These are phyloP conservation scores for Komagataella populi DNA, from an alignment of 805 yeast species.

Conservation along the genomic window DNA sequence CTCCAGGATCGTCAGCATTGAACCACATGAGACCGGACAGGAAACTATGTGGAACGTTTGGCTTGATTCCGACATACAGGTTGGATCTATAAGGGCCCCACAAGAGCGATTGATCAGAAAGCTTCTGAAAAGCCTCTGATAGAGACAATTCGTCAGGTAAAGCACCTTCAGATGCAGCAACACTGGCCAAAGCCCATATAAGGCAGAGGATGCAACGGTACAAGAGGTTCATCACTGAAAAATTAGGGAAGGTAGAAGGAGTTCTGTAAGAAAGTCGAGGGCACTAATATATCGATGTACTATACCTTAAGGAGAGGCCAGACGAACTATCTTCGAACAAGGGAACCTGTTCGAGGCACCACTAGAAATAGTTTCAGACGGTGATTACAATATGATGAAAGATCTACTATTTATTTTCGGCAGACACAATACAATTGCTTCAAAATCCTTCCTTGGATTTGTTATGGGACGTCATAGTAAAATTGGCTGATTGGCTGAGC, in stretches of 20 bases:
- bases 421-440: neutral
- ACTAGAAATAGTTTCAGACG: neutral
- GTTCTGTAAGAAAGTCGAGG: neutral
- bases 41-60: conserved; percentile 65
- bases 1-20: conserved; percentile 42
- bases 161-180: neutral
- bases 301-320: neutral
- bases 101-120: conserved; percentile 35
- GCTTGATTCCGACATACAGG: conserved; percentile 74
- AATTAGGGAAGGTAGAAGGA: neutral
- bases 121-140: conserved; percentile 7
- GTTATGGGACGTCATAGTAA: neutral
- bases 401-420: neutral
- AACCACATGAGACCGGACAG: conserved; percentile 84
- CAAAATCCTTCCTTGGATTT: neutral
- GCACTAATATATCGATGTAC: neutral
- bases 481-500: neutral
- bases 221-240: neutral
- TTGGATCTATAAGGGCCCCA: conserved; percentile 96
- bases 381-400: neutral
- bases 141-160: neutral
- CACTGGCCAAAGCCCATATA: neutral
- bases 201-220: neutral
- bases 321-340: neutral
- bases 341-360: neutral